phyloP scores from a whole-genome alignment of 495 filamentous ascomycete species.

The Chaetomium tenue region DNA sequence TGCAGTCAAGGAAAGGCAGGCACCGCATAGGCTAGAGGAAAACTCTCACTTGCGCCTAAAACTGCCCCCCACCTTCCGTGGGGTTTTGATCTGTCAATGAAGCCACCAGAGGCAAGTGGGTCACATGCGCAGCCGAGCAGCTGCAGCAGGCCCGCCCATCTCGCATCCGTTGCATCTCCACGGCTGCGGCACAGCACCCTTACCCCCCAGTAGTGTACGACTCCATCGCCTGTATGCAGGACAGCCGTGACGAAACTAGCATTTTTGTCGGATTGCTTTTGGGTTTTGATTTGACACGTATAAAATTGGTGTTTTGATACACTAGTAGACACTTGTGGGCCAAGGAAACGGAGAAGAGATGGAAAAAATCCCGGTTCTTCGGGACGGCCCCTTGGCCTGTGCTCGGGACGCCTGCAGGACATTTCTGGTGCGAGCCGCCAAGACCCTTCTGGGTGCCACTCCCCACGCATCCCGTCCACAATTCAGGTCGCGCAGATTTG shows the following conservation, averaged over 20 bases:
- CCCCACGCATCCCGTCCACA: not conserved
- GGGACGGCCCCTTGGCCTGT: constrained; percentile 5
- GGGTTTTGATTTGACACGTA: too few relatives aligned
- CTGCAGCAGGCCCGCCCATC: not conserved
- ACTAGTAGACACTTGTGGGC: too few relatives aligned
- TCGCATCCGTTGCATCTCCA: constrained; percentile 5
- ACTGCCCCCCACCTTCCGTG: constrained; percentile 4
- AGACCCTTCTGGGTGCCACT: not conserved
- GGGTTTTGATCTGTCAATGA: constrained; percentile 17
- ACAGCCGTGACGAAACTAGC: not conserved
- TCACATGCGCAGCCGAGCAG: constrained; percentile 3
- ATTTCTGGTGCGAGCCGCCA: not conserved
- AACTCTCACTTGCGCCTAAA: not conserved
- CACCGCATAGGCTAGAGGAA: too few relatives aligned
- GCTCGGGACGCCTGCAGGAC: not conserved
- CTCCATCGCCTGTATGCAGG: too few relatives aligned
- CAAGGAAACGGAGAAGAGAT: not conserved
- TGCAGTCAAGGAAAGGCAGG: not conserved
- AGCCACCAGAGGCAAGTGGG: constrained; percentile 1
- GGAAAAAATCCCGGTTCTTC: not conserved
- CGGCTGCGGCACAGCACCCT: not conserved
- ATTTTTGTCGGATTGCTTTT: not conserved
- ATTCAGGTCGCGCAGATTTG: not conserved
- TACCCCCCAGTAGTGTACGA: too few relatives aligned
- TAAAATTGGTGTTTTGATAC: not conserved